phyloP scores from a whole-genome alignment of 164 flowering plant genomes.

The Macadamia tetraphylla region DNA sequence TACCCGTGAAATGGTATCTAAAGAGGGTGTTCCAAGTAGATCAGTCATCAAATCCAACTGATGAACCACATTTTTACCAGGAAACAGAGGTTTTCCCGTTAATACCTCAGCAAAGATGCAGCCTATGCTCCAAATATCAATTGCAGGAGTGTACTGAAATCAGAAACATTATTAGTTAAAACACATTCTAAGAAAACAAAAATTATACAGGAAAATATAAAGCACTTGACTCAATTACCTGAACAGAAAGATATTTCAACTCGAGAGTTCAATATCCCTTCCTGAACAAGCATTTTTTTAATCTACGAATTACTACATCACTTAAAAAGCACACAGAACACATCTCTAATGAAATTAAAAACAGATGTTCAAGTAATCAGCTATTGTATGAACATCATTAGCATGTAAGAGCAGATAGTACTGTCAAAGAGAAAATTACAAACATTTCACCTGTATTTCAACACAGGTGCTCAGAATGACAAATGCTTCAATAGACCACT shows the following conservation, averaged over 20 bases:
- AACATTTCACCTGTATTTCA: too few relatives aligned
- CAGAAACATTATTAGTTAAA: background rate
- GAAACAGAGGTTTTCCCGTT: constrained; percentile 67
- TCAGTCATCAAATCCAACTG: constrained; percentile 70
- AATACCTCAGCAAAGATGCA: constrained; percentile 74
- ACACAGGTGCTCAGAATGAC: too few relatives aligned
- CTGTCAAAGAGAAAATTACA: too few relatives aligned
- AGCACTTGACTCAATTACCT: constrained; percentile 45
- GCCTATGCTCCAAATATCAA: constrained; percentile 74
- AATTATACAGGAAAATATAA: constrained; percentile 20
- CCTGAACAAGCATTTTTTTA: constrained; percentile 62
- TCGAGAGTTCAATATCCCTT: constrained; percentile 59
- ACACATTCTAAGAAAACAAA: constrained; percentile 5
- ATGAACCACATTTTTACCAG: constrained; percentile 75
- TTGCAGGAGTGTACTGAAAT: constrained; percentile 72
- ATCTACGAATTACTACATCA: constrained; percentile 34
- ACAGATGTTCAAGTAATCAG: background rate
- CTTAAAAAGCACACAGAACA: constrained; percentile 20
- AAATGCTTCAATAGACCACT: too few relatives aligned
- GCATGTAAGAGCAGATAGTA: background rate
- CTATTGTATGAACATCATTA: background rate
- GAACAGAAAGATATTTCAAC: constrained; percentile 45
- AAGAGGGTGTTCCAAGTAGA: constrained; percentile 59
- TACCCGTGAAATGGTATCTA: constrained; percentile 54
- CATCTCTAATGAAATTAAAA: constrained; percentile 13